These are phyloP conservation scores for Leavenworthia alabamica DNA, from an alignment of 345 rosid species.

Conservation along the genomic window DNA sequence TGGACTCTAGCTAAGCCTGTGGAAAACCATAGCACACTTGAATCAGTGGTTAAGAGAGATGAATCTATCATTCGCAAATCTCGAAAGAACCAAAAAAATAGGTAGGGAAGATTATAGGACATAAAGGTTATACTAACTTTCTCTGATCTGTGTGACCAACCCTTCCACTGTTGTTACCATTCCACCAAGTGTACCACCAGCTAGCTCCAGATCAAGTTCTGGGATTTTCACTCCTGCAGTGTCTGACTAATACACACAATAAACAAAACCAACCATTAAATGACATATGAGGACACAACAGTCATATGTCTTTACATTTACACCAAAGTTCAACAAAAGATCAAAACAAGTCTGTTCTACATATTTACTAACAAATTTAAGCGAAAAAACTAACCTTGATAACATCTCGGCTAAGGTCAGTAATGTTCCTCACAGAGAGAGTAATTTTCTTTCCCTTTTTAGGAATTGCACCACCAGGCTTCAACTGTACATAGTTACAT, in stretches of 20 bases:
- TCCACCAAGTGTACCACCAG: slow-evolving; percentile 89
- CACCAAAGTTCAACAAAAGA: not conserved
- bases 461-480: slow-evolving; percentile 85
- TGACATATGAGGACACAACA: not conserved
- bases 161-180: slow-evolving; percentile 92
- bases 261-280: not conserved
- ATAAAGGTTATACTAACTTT: slow-evolving; percentile 56
- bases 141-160: slow-evolving; percentile 80
- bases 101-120: not conserved
- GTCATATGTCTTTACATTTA: not conserved
- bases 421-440: slow-evolving; percentile 44
- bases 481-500: slow-evolving; percentile 51
- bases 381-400: slow-evolving; percentile 55
- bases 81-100: not conserved
- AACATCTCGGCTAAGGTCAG: slow-evolving; percentile 84
- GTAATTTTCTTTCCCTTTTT: slow-evolving; percentile 73
- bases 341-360: not conserved
- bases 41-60: not conserved
- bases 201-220: slow-evolving; percentile 84
- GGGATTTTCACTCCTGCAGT: slow-evolving; percentile 75
- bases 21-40: not conserved
- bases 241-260: slow-evolving; percentile 57
- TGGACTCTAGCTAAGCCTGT: slow-evolving; percentile 92
- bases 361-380: not conserved
- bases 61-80: not conserved